A percentile compares a stretch with the other conserved stretches of the same genome.
Evolutionary conservation across 2,329 filamentous ascomycete genomes (phyloP).

Genomic region (Alternaria ethzedia): DNA sequence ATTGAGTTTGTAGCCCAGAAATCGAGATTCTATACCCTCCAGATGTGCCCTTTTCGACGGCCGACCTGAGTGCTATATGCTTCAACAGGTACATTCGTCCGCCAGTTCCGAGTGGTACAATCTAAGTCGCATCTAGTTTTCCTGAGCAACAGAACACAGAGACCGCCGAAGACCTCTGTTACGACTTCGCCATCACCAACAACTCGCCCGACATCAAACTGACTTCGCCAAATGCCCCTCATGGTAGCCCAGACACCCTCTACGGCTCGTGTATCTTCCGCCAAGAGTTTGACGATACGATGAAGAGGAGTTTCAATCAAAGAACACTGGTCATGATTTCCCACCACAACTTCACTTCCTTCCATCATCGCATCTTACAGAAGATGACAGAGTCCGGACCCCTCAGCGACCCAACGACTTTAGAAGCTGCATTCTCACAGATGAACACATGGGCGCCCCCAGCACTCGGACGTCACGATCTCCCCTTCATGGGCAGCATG

Average conservation of each 20-base stretch:
- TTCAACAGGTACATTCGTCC: slow-evolving; percentile 47
- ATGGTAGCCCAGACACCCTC: slow-evolving; percentile 47
- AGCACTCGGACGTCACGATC: slow-evolving; percentile 44
- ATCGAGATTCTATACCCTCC: slow-evolving; percentile 52
- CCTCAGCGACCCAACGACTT: slow-evolving; percentile 48
- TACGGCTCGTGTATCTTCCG: slow-evolving; percentile 50
- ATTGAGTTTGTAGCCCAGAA: slow-evolving; percentile 44
- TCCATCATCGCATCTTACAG: slow-evolving; percentile 44
- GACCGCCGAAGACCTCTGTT: slow-evolving; percentile 46
- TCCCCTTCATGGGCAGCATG: slow-evolving; percentile 49
- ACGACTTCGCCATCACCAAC: slow-evolving; percentile 51
- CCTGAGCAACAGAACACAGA: slow-evolving; percentile 53
- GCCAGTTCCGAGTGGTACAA: not conserved
- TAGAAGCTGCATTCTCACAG: slow-evolving; percentile 47
- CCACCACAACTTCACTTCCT: slow-evolving; percentile 49
- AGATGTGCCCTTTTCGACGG: slow-evolving; percentile 44
- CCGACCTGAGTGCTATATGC: slow-evolving; percentile 51
- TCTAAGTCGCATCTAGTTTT: slow-evolving; percentile 40
- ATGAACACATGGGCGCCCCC: slow-evolving; percentile 48
- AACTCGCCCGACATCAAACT: slow-evolving; percentile 64
- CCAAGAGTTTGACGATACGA: slow-evolving; percentile 49
- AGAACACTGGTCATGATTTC: slow-evolving; percentile 50
- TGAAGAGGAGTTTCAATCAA: slow-evolving; percentile 53
- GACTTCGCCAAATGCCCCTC: slow-evolving; percentile 46
- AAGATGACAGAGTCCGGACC: slow-evolving; percentile 46